Evolutionary conservation across 768 basidiomycete species (phyloP).

Genomic region (Rhizopogon roseolus): DNA sequence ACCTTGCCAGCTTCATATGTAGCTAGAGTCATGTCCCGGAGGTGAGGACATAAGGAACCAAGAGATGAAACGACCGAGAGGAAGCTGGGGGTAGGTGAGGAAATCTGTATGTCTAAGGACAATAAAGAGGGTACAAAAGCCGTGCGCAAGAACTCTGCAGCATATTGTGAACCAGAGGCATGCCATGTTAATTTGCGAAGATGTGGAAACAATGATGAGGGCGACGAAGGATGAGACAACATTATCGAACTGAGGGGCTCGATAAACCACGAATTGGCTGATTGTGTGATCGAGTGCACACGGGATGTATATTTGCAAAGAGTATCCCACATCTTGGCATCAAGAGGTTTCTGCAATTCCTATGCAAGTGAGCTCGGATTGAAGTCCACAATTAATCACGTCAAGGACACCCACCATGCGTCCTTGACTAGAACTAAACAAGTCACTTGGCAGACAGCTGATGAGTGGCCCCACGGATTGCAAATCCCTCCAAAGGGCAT

Average conservation of each 20-base stretch:
- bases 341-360: neutral
- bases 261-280: neutral
- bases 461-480: slow-evolving; percentile 16
- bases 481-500: slow-evolving; percentile 20
- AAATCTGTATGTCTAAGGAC: neutral
- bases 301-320: slow-evolving; percentile 13
- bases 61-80: neutral
- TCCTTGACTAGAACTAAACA: neutral
- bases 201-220: slow-evolving; percentile 16
- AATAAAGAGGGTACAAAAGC: slow-evolving; percentile 17
- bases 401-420: neutral
- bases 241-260: slow-evolving; percentile 2
- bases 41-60: neutral
- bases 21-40: neutral
- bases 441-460: neutral
- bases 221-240: slow-evolving; percentile 12
- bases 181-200: slow-evolving; percentile 16
- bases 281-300: slow-evolving; percentile 12
- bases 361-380: neutral
- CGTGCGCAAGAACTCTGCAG: slow-evolving; percentile 18
- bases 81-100: neutral
- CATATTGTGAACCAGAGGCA: slow-evolving; percentile 11
- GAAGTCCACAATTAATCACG: neutral
- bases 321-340: slow-evolving; percentile 12
- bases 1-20: neutral